These are phyloP conservation scores for Colletotrichum godetiae DNA, from an alignment of 2,329 filamentous ascomycete species.

Conservation along the genomic window DNA sequence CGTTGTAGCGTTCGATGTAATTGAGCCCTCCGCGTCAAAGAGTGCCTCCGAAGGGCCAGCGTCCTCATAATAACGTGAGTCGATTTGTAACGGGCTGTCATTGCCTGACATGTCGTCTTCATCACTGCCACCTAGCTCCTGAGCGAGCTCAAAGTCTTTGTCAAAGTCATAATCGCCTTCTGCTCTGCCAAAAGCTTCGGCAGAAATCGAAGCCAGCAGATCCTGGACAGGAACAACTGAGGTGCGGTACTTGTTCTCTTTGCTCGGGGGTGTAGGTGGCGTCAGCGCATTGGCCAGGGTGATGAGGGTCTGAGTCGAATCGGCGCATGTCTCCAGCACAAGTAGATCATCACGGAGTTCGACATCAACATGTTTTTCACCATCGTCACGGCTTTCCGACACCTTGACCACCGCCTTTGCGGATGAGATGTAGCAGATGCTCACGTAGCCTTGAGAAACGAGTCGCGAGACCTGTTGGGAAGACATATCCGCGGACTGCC, in stretches of 20 bases:
- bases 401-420: slow-evolving; percentile 77
- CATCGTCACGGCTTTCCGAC: slow-evolving; percentile 63
- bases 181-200: slow-evolving; percentile 79
- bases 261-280: slow-evolving; percentile 85
- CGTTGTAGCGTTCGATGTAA: slow-evolving; percentile 53
- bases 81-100: slow-evolving; percentile 50
- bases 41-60: slow-evolving; percentile 56
- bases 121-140: slow-evolving; percentile 57
- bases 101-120: slow-evolving; percentile 44
- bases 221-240: slow-evolving; percentile 88
- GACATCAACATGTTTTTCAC: slow-evolving; percentile 77
- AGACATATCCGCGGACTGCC: slow-evolving; percentile 49
- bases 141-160: slow-evolving; percentile 69
- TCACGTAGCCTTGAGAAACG: slow-evolving; percentile 80
- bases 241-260: slow-evolving; percentile 86
- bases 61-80: slow-evolving; percentile 62
- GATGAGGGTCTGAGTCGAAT: slow-evolving; percentile 94
- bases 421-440: slow-evolving; percentile 87
- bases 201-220: slow-evolving; percentile 89
- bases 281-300: slow-evolving; percentile 81
- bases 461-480: slow-evolving; percentile 67
- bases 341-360: slow-evolving; percentile 88
- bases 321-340: slow-evolving; percentile 93
- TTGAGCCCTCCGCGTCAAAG: slow-evolving; percentile 56
- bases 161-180: slow-evolving; percentile 73